phyloP scores from a whole-genome alignment of 805 yeast species.

The Pichia californica region DNA sequence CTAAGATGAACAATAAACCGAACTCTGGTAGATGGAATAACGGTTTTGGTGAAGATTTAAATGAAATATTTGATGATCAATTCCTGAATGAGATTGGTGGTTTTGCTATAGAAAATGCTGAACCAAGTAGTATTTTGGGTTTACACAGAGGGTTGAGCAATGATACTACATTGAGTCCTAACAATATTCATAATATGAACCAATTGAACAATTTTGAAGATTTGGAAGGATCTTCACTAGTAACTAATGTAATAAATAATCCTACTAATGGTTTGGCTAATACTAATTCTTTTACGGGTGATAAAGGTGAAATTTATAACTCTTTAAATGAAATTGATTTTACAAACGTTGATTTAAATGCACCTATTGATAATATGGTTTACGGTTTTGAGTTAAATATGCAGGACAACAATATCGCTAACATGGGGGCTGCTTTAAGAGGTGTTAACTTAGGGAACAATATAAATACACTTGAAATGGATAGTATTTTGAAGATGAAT shows the following conservation, averaged over 20 bases:
- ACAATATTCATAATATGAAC: too few species aligned
- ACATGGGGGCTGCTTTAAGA: too few species aligned
- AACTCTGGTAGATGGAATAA: background rate
- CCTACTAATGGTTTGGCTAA: background rate
- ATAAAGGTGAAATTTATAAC: slow-evolving; percentile 20
- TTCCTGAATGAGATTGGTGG: slow-evolving; percentile 29
- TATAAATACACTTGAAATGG: too few species aligned
- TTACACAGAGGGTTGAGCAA: slow-evolving; percentile 1
- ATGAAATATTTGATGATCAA: slow-evolving; percentile 29
- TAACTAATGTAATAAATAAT: background rate
- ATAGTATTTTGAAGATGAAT: too few species aligned
- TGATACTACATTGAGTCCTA: background rate
- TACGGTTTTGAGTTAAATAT: slow-evolving; percentile 11
- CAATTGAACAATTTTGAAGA: background rate
- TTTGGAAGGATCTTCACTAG: background rate
- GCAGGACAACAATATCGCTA: background rate
- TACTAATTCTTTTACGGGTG: slow-evolving; percentile 2
- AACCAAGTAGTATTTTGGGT: slow-evolving; percentile 6
- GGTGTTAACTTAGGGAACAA: too few species aligned
- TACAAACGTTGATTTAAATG: slow-evolving; percentile 31
- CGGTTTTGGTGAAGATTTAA: slow-evolving; percentile 12
- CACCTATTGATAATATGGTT: slow-evolving; percentile 19
- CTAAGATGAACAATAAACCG: background rate
- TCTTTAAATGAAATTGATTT: slow-evolving; percentile 34
- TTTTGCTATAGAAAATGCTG: slow-evolving; percentile 15